Conservation (phyloP, 176 grass and related monocot species). For the Saccharum officinarum region DNA sequence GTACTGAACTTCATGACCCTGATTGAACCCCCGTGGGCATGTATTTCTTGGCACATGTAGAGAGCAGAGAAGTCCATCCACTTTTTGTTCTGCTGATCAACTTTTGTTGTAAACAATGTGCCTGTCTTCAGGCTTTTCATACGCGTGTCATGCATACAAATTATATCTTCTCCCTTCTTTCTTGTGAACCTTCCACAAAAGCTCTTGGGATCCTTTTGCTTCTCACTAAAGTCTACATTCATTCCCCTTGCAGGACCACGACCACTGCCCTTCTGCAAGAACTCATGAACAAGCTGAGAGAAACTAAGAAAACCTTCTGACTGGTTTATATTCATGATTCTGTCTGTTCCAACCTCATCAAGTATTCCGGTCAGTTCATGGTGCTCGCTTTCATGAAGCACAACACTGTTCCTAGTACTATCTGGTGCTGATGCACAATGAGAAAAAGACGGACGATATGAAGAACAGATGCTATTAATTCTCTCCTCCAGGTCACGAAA, state of each 20-base stretch:
- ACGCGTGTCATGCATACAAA: slow-evolving; percentile 13
- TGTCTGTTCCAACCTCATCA: slow-evolving; percentile 42
- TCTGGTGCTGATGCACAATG: slow-evolving; percentile 7
- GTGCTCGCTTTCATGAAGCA: slow-evolving; percentile 26
- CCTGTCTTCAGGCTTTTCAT: slow-evolving; percentile 8
- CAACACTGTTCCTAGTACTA: slow-evolving; percentile 36
- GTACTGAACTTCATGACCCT: slow-evolving; percentile 64
- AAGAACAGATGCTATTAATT: slow-evolving; percentile 22
- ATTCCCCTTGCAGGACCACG: neutral
- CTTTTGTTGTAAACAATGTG: slow-evolving; percentile 34
- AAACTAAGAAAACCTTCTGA: slow-evolving; percentile 42
- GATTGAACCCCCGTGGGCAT: slow-evolving; percentile 72
- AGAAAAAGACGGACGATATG: slow-evolving; percentile 17
- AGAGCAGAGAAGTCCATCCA: slow-evolving; percentile 74
- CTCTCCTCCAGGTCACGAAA: slow-evolving; percentile 36
- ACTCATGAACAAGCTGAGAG: slow-evolving; percentile 34
- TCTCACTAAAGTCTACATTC: neutral
- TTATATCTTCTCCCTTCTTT: slow-evolving; percentile 39
- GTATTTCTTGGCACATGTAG: slow-evolving; percentile 72
- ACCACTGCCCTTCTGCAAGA: slow-evolving; percentile 25
- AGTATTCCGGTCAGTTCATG: slow-evolving; percentile 18
- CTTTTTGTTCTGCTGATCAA: slow-evolving; percentile 58
- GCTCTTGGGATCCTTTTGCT: slow-evolving; percentile 30
- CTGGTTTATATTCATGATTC: slow-evolving; percentile 32
- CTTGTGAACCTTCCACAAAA: slow-evolving; percentile 48